Evolutionary conservation across 2,329 filamentous ascomycete genomes (phyloP), one percentile per base, ranked within the genome.

Genomic region (Cladobotryum protrusum): DNA sequence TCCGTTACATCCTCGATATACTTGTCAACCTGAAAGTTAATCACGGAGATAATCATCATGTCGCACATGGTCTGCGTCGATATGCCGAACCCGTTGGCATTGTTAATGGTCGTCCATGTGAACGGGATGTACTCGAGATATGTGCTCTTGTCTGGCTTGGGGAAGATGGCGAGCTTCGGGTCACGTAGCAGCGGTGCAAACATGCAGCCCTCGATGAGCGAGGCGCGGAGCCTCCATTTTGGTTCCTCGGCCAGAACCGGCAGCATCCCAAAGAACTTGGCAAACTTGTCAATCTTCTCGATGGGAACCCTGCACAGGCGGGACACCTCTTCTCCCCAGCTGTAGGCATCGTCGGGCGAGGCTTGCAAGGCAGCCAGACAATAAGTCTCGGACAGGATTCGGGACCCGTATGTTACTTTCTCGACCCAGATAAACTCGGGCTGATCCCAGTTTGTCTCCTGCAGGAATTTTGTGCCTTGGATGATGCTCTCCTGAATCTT

Each of bases 391-490:
- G 52, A 15, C 12, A 57, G 40, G 13, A 51, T 35, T 14, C 37
- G 36, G 3, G 48, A 49, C 5, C 24, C 40, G 33, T 56, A 58
- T 33, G 43, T 55, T 12, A 53, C 49, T 40, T 58, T 58, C 42
- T 53, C 52, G 19, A 54, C 53, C 56, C 56, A 58, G 14, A 54
- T 17, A 24, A 41, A 37, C 29, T 46, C 36, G 20, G 43, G 43
- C 18, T 14, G 36, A 9, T 29, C 24, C 20, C 19, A 47, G 45
- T 41, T 29, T 41, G 45, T 32, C 18, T 42, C 18, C 20, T 29
- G 24, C 6, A 29, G 24, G 24, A 29, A 29, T 29, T 29, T 29
- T 9, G 6, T 29, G 24, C 24, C 24, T 8, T 29, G 24, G 11
- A 29, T 8, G 24, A 29, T 29, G 24, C 24, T 29, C 24, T 29